phyloP scores from a whole-genome alignment of 352 stramenopile genomes.

The Phytophthora cactorum region DNA sequence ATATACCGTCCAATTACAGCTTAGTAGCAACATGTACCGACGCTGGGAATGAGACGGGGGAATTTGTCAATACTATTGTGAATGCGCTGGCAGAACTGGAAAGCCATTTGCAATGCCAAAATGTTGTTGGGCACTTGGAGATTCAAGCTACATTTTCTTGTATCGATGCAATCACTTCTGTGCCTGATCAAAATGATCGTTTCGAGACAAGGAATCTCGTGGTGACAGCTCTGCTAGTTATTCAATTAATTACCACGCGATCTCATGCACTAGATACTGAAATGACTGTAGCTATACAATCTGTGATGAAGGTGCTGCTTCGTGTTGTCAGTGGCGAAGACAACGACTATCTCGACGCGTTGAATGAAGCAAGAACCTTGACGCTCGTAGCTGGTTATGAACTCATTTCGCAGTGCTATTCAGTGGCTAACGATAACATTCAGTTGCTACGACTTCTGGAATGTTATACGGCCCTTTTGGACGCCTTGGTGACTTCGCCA shows the following conservation, averaged over 20 bases:
- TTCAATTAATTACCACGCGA: slow-evolving; percentile 1
- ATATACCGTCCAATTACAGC: slow-evolving; percentile 7
- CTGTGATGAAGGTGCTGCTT: slow-evolving; percentile 11
- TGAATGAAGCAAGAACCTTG: neutral
- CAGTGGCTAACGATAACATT: slow-evolving; percentile 1
- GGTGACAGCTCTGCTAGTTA: neutral
- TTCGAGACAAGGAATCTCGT: neutral
- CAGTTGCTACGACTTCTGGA: slow-evolving; percentile 9
- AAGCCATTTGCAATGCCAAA: neutral
- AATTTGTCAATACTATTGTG: neutral
- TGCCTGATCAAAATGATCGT: neutral
- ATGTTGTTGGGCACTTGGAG: neutral
- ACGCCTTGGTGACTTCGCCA: slow-evolving; percentile 3
- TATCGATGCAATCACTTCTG: slow-evolving; percentile 5
- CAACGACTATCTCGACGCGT: neutral
- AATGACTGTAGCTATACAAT: slow-evolving; percentile 1
- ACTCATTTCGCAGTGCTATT: slow-evolving; percentile 11
- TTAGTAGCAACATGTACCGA: neutral
- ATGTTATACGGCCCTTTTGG: slow-evolving; percentile 10
- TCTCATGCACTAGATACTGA: neutral
- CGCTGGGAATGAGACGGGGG: neutral
- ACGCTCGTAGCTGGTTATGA: slow-evolving; percentile 10
- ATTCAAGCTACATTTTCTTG: slow-evolving; percentile 20
- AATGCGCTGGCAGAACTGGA: slow-evolving; percentile 2
- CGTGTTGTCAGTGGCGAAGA: neutral